Evolutionary conservation across 2,329 filamentous ascomycete species (phyloP).

Genomic region (Alternaria dauci): DNA sequence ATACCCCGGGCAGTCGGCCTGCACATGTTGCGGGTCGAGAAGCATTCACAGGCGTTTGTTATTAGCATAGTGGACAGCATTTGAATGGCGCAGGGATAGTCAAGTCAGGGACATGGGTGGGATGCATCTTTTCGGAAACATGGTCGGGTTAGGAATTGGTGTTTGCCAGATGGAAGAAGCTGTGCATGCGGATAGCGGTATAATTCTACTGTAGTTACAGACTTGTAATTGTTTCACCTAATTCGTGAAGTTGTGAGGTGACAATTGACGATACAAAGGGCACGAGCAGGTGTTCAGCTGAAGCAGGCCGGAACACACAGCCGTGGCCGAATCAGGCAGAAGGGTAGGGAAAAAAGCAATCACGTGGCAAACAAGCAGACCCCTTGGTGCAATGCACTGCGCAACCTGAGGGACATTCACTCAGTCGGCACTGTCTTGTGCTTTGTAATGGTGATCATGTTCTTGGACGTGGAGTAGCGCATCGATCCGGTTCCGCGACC

Average conservation of each 20-base stretch:
- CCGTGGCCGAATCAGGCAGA: conserved; percentile 9
- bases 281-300: not conserved
- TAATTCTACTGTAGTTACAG: conserved; percentile 14
- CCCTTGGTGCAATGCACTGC: not conserved
- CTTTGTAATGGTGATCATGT: not conserved
- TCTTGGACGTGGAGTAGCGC: conserved; percentile 19
- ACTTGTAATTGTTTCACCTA: not conserved
- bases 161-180: not conserved
- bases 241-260: not conserved
- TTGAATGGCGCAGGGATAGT: conserved; percentile 23
- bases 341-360: conserved; percentile 23
- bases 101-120: conserved; percentile 7
- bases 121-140: conserved; percentile 5
- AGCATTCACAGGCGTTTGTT: conserved; percentile 35
- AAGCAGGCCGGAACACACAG: not conserved
- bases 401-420: not conserved
- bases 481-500: conserved; percentile 24
- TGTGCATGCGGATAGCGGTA: conserved; percentile 12
- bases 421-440: not conserved
- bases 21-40: conserved; percentile 7
- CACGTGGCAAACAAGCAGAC: not conserved
- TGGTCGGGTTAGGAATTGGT: not conserved
- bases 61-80: conserved; percentile 22
- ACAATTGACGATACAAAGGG: too few species aligned
- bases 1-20: conserved; percentile 28